Evolutionary conservation across 768 basidiomycete genomes (phyloP), one percentile per base, ranked within the genome.

Genomic region (Tulasnella sp.): DNA sequence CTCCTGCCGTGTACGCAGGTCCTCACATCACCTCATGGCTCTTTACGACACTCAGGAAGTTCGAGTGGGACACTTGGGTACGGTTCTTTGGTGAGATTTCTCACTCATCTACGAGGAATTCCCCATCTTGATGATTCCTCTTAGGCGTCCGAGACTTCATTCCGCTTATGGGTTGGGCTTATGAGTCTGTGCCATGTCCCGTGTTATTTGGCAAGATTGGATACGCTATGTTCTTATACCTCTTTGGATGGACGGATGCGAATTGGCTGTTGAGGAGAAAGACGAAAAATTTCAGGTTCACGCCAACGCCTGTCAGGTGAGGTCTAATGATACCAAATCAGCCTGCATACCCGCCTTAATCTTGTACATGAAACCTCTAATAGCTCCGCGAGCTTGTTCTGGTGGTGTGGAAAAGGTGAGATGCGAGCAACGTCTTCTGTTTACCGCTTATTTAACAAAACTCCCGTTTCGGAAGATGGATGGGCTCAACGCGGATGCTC

Each of bases 261-360:
- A 76, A 77, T 65, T 78, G 77, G 75, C 72, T 77, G 11, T 67
- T 65, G 21, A 68, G 76, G 8, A 69, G 77, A 23, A 78, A 78
- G 61, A 70, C 72, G 26, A 78, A 78, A 64, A 75, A 75, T 74
- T 78, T 78, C 70, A 62, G 76, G 13, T 78, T 78, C 70, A 77
- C 76, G 3, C 77, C 77, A 0, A 72, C 73, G 3, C 76, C 77
- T 41, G 77, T 78, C 27, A 70, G 69, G 49, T 73, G 66, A 11
- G 75, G 73, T 7, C 64, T n/a, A n/a, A n/a, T n/a, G n/a, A n/a
- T n/a, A n/a, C n/a, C n/a, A n/a, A n/a, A 63, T 26, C 72, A 73
- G 64, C 73, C 73, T 62, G 74, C 70, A 50, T 29, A 19, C 27
- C 43, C n/a, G 8, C 52, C 5, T 7, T 2, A n/a, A 19, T 26